Evolutionary conservation across 2,329 filamentous ascomycete species (phyloP).

Genomic region (Pleoardoris graminearum): DNA sequence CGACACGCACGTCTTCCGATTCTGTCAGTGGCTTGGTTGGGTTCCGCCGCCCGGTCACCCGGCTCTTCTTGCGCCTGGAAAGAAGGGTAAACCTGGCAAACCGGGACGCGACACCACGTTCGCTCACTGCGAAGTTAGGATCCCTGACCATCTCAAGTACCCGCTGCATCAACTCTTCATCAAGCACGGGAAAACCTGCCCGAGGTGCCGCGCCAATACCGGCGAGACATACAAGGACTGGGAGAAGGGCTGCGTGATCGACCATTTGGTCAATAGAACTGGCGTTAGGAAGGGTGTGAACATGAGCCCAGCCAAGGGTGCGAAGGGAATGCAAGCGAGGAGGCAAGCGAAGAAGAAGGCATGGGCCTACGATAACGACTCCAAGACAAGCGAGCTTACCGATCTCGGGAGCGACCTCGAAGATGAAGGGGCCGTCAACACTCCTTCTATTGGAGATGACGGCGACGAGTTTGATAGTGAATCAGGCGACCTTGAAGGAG

Average conservation of each 20-base stretch:
- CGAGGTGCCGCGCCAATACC: constrained; percentile 63
- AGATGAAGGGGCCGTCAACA: constrained; percentile 3
- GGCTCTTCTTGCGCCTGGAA: constrained; percentile 33
- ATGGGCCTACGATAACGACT: constrained; percentile 31
- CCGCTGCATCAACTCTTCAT: constrained; percentile 65
- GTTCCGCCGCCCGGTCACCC: constrained; percentile 52
- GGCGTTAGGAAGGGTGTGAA: constrained; percentile 55
- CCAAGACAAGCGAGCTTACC: constrained; percentile 29
- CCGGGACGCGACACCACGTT: constrained; percentile 58
- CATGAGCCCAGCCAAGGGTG: constrained; percentile 19
- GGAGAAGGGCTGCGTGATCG: constrained; percentile 66
- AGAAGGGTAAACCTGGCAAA: constrained; percentile 49
- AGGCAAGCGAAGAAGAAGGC: constrained; percentile 18
- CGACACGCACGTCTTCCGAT: constrained; percentile 68
- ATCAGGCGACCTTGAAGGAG: background rate
- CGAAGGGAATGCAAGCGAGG: constrained; percentile 10
- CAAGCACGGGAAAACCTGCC: constrained; percentile 64
- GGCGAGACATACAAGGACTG: constrained; percentile 64
- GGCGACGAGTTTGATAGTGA: background rate
- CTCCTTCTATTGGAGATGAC: background rate
- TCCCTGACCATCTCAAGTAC: constrained; percentile 67
- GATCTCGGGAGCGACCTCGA: constrained; percentile 36
- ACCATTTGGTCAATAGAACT: constrained; percentile 62
- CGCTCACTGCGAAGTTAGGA: constrained; percentile 62
- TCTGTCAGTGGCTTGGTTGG: constrained; percentile 66